Percentiles rank a stretch among this genome's conserved stretches.
Conservation (phyloP, 1,284 basidiomycete genomes). For the Moesziomyces sp. region DNA sequence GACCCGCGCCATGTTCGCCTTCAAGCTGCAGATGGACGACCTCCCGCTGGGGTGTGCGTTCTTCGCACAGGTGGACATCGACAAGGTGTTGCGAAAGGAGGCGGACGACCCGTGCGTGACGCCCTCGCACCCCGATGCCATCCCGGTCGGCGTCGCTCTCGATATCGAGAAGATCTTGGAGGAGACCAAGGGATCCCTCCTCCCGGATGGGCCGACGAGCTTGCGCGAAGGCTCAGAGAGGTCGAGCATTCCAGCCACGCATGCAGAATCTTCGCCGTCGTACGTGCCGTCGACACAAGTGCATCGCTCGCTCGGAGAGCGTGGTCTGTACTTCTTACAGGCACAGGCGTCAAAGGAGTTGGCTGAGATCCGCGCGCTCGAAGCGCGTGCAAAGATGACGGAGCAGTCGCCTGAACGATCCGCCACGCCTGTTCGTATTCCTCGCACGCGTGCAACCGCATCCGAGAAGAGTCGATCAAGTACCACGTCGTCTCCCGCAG, state of each 20-base stretch:
- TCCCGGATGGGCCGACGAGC: slow-evolving; percentile 18
- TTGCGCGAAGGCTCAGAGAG: neutral
- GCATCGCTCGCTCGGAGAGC: slow-evolving; percentile 61
- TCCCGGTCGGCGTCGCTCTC: slow-evolving; percentile 85
- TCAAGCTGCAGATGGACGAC: slow-evolving; percentile 92
- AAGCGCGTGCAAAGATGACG: slow-evolving; percentile 50
- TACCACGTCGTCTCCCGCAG: slow-evolving; percentile 11
- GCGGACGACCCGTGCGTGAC: slow-evolving; percentile 95
- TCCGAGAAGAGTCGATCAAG: slow-evolving; percentile 1
- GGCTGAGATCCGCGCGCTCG: slow-evolving; percentile 62
- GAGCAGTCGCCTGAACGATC: slow-evolving; percentile 16
- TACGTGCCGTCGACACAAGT: slow-evolving; percentile 53
- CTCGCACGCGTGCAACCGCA: slow-evolving; percentile 7
- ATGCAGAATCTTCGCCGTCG: slow-evolving; percentile 18
- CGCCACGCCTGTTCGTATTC: neutral
- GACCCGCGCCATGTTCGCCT: slow-evolving; percentile 92
- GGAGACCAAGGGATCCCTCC: slow-evolving; percentile 65
- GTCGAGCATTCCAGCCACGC: neutral
- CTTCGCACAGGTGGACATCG: slow-evolving; percentile 96
- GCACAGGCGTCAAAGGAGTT: slow-evolving; percentile 64
- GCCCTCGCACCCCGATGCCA: slow-evolving; percentile 84
- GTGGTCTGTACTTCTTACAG: slow-evolving; percentile 61
- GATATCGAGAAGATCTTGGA: slow-evolving; percentile 78
- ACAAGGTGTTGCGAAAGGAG: slow-evolving; percentile 91
- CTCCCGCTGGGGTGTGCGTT: slow-evolving; percentile 88